Evolutionary conservation across 345 rosid genomes (phyloP).

Genomic region (Hibiscus trionum): DNA sequence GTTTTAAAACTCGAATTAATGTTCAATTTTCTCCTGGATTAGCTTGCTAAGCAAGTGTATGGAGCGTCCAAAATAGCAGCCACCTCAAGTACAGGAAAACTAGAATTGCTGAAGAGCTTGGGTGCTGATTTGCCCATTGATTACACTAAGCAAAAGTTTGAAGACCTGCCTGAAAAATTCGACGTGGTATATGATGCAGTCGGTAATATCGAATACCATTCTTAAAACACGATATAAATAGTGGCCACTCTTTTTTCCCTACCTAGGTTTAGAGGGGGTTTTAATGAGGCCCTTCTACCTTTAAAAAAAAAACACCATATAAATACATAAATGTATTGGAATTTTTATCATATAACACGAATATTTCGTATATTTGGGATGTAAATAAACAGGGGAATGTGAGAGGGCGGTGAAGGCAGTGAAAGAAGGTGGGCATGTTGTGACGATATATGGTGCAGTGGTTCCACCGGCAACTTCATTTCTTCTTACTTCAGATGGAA

Average conservation of each 20-base stretch:
- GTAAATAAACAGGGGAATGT: conserved; percentile 52
- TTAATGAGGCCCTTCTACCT: too few species aligned
- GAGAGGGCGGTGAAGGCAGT: conserved; percentile 78
- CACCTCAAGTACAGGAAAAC: conserved; percentile 69
- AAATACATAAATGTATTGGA: background rate
- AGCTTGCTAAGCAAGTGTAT: conserved; percentile 84
- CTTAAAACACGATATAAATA: background rate
- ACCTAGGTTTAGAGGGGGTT: too few species aligned
- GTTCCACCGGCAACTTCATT: conserved; percentile 78
- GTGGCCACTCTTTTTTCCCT: too few species aligned
- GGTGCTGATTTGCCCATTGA: conserved; percentile 89
- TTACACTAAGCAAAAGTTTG: conserved; percentile 75
- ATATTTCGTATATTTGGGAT: background rate
- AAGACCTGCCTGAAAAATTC: conserved; percentile 73
- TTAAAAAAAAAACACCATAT: too few species aligned
- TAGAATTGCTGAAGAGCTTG: conserved; percentile 60
- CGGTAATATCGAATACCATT: conserved; percentile 32
- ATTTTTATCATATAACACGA: background rate
- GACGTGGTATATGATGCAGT: conserved; percentile 81
- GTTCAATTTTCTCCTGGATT: background rate
- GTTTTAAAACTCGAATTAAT: too few species aligned
- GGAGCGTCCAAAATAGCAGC: conserved; percentile 87
- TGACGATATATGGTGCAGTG: conserved; percentile 60
- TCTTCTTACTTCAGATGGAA: conserved; percentile 69
- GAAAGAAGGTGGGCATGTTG: conserved; percentile 81